These are phyloP conservation scores for Zelonia costaricensis DNA, from an alignment of 208 protist species.

Conservation along the genomic window DNA sequence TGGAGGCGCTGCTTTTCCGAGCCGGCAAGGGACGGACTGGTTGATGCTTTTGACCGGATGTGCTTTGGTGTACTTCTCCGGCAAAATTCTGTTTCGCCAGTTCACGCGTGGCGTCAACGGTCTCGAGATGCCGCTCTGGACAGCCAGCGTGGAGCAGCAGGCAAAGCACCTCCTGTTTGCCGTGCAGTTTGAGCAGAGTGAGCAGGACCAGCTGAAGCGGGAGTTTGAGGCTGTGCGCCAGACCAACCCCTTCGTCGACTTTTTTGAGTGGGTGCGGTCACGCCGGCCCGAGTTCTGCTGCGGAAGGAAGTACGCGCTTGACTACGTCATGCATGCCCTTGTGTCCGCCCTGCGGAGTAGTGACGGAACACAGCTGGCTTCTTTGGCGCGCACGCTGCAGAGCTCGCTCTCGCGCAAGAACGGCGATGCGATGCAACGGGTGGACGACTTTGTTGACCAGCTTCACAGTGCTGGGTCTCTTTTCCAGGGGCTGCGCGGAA, in stretches of 20 bases:
- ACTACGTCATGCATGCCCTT: constrained; percentile 38
- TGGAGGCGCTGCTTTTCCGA: constrained; percentile 4
- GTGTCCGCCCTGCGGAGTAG: constrained; percentile 35
- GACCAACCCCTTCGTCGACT: constrained; percentile 51
- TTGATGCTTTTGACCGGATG: constrained; percentile 64
- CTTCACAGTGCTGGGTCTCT: constrained; percentile 23
- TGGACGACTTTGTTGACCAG: constrained; percentile 66
- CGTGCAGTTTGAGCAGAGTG: constrained; percentile 56
- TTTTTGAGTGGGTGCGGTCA: constrained; percentile 63
- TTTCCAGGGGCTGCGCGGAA: constrained; percentile 8
- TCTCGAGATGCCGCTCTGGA: constrained; percentile 63
- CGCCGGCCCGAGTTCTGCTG: constrained; percentile 57
- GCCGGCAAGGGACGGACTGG: constrained; percentile 42
- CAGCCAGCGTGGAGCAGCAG: constrained; percentile 51
- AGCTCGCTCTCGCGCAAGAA: constrained; percentile 25
- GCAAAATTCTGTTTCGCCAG: constrained; percentile 57
- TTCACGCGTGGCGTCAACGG: constrained; percentile 35
- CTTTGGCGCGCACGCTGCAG: constrained; percentile 46
- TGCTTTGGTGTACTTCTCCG: constrained; percentile 55
- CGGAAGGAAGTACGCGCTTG: constrained; percentile 41
- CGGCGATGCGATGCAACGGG: constrained; percentile 32
- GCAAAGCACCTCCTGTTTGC: constrained; percentile 70
- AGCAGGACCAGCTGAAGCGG: constrained; percentile 47
- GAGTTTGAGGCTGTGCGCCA: constrained; percentile 49
- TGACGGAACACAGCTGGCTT: constrained; percentile 34